Evolutionary conservation across 257 asterid species (phyloP).

Genomic region (Solanum infundibuliforme): DNA sequence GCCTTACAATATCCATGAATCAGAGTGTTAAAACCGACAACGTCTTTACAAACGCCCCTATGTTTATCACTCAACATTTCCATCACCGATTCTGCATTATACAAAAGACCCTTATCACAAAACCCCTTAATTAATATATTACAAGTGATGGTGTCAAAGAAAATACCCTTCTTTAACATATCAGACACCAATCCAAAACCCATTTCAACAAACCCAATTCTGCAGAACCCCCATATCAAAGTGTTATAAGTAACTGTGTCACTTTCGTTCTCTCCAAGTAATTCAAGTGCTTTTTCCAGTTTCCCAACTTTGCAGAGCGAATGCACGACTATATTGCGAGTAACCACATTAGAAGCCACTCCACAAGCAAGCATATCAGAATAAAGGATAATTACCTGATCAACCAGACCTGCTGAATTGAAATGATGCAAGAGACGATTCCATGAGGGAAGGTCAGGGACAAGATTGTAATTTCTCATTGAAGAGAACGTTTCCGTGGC

Average conservation of each 20-base stretch:
- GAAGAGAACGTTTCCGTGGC: constrained; percentile 52
- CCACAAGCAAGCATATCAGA: constrained; percentile 49
- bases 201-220: constrained; percentile 34
- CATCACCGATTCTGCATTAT: constrained; percentile 46
- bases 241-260: constrained; percentile 71
- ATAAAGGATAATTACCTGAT: constrained; percentile 60
- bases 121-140: constrained; percentile 74
- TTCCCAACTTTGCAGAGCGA: constrained; percentile 59
- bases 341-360: constrained; percentile 40
- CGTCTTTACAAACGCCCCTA: constrained; percentile 27
- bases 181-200: constrained; percentile 74
- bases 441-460: constrained; percentile 48
- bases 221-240: constrained; percentile 81
- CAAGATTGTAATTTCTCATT: constrained; percentile 49
- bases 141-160: constrained; percentile 49
- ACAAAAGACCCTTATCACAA: constrained; percentile 60
- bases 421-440: constrained; percentile 59
- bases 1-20: constrained; percentile 54
- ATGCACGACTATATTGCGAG: constrained; percentile 62
- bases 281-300: constrained; percentile 32
- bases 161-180: constrained; percentile 52
- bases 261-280: constrained; percentile 43
- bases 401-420: constrained; percentile 45
- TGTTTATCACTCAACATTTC: constrained; percentile 33
- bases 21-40: constrained; percentile 62